Percentiles rank a stretch among this genome's conserved stretches.
Conservation (phyloP, 164 flowering plant genomes). For the Macadamia tetraphylla region DNA sequence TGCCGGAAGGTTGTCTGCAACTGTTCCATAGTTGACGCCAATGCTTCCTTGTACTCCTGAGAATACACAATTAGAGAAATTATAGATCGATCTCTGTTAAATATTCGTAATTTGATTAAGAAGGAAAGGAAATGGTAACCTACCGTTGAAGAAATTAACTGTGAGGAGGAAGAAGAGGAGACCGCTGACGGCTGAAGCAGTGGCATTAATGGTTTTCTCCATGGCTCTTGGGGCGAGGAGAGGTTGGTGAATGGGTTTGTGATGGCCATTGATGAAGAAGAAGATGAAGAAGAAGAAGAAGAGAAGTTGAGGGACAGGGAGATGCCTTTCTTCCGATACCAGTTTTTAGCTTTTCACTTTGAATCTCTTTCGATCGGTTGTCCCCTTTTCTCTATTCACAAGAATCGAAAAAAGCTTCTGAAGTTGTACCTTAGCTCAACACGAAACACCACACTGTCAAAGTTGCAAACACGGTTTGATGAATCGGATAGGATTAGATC, state of each 20-base stretch:
- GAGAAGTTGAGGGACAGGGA: neutral
- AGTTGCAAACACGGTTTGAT: too few species aligned
- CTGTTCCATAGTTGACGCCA: slow-evolving; percentile 78
- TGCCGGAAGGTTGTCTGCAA: slow-evolving; percentile 69
- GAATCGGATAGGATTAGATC: too few species aligned
- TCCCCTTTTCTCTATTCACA: too few species aligned
- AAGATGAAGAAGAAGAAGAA: neutral
- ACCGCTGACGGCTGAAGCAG: neutral
- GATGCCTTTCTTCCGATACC: slow-evolving; percentile 22
- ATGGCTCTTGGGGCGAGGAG: neutral
- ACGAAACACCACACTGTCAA: too few species aligned
- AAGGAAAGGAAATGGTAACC: neutral
- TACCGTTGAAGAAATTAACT: slow-evolving; percentile 7
- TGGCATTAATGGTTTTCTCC: neutral
- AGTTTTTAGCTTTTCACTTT: slow-evolving; percentile 8
- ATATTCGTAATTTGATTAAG: too few species aligned
- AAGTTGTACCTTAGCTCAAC: too few species aligned
- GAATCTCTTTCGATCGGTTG: neutral
- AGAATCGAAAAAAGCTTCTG: too few species aligned
- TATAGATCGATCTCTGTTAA: neutral
- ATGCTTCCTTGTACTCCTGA: slow-evolving; percentile 45
- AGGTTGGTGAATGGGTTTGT: neutral
- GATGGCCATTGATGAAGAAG: neutral
- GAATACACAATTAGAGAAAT: too few species aligned
- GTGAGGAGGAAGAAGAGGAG: slow-evolving; percentile 2